Conservation (phyloP, 208 protist species). For the Plasmodiophora brassicae region DNA sequence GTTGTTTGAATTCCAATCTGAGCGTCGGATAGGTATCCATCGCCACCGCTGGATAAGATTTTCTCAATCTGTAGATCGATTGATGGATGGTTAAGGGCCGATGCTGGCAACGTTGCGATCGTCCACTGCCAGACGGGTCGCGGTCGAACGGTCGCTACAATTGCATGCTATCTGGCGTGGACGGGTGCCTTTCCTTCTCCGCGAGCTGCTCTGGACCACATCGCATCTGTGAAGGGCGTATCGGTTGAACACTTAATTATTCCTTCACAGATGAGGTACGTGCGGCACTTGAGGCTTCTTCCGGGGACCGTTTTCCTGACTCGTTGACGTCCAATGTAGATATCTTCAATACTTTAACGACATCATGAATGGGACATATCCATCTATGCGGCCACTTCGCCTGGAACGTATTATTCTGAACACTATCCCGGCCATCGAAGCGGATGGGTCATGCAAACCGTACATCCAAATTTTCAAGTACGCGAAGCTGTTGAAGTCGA, state of each 20-base stretch:
- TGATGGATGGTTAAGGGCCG: slow-evolving; percentile 1
- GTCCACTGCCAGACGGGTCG: slow-evolving; percentile 2
- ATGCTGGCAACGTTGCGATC: background rate
- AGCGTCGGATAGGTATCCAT: background rate
- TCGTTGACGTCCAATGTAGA: background rate
- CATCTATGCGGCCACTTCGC: background rate
- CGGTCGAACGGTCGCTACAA: background rate
- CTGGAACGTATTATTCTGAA: slow-evolving; percentile 14
- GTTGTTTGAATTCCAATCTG: background rate
- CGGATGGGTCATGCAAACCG: background rate
- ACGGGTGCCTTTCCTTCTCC: background rate
- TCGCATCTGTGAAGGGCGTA: background rate
- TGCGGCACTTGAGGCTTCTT: background rate
- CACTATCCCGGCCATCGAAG: background rate
- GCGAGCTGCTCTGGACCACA: background rate
- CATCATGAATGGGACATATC: background rate
- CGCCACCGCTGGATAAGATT: background rate
- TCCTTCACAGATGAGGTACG: background rate
- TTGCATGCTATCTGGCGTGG: slow-evolving; percentile 13
- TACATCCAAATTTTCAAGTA: slow-evolving; percentile 27
- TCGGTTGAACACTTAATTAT: background rate
- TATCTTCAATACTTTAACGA: background rate
- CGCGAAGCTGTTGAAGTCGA: slow-evolving; percentile 12
- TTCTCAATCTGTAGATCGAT: slow-evolving; percentile 13
- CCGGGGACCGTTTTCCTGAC: background rate